Evolutionary conservation across 1,139 yeast genomes (phyloP), one percentile per base, ranked within the genome.

Genomic region (Eremothecium cymbalariae): DNA sequence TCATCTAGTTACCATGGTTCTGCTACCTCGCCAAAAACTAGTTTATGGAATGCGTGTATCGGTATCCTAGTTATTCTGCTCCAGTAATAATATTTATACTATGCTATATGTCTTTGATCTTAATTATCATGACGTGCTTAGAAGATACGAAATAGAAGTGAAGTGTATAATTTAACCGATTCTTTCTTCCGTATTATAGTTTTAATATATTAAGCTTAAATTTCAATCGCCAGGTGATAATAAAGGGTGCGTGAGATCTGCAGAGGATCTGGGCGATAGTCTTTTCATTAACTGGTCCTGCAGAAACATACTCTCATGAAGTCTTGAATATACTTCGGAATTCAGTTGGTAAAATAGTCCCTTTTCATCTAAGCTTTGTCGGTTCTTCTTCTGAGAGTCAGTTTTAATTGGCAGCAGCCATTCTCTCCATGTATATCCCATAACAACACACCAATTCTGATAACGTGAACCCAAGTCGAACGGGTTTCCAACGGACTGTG

Each of bases 361-460:
- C 38, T 70, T 66, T 29, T 63, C 58, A 27, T 50, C 52, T 16
- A 48, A 51, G 5, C 54, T 48, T 25, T 64, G 62, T 18, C 44
- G 39, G 16, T 38, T 52, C 32, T 16, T 60, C 39, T 3, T 52
- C 36, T 32, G 43, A 37, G 32, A 47, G 38, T 63, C 53, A 5
- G 60, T 58, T 4, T 45, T 28, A 0, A 81, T 50, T 0, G 98
- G 97, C 1, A 86, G 51, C 3, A 79, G 22, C 96, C 96, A 86
- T 41, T 76, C 74, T 13, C 45, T 36, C 70, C 75, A 67, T 2
- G 60, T 54, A 2, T 56, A 44, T 0, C 98, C 98, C 94, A 90
- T 79, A 1, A 84, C 70, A 11, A 70, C 66, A 13, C 54, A 45
- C 80, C 88, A 77, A 55, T 90, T 90, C 4, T 48, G 52, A 18